Conservation (phyloP, 2,329 filamentous ascomycete species). For the Aspergillus brasiliensis region DNA sequence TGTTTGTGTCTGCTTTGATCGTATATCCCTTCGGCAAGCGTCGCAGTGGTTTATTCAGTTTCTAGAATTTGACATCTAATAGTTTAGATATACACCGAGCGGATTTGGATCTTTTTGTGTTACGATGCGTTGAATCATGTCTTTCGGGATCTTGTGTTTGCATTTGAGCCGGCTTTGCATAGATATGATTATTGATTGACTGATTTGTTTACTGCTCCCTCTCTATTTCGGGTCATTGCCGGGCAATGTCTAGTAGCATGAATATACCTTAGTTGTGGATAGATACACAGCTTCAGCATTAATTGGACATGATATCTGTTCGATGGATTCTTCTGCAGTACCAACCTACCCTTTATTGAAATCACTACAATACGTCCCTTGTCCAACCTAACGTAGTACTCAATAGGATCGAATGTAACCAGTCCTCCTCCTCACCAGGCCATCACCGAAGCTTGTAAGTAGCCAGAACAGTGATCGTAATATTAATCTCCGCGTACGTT, state of each 20-base stretch:
- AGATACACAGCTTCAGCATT: too few species aligned
- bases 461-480: too few species aligned
- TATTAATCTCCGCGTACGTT: too few species aligned
- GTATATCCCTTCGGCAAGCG: slow-evolving; percentile 44
- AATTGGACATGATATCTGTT: too few species aligned
- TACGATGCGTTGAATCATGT: neutral
- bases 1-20: slow-evolving; percentile 43
- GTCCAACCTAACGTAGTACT: too few species aligned
- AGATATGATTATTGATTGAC: neutral
- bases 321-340: too few species aligned
- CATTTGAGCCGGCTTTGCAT: neutral
- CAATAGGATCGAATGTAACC: too few species aligned
- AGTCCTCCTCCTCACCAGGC: too few species aligned
- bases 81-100: neutral
- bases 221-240: neutral
- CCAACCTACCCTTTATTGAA: too few species aligned
- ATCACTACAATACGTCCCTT: too few species aligned
- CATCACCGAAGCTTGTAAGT: too few species aligned
- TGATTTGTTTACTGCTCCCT: neutral
- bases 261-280: too few species aligned
- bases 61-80: slow-evolving; percentile 14
- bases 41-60: slow-evolving; percentile 44
- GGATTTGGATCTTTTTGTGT: neutral
- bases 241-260: neutral
- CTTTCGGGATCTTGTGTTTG: neutral